Conservation (phyloP, 1,139 yeast species). For the Geotrichum restrictum region DNA sequence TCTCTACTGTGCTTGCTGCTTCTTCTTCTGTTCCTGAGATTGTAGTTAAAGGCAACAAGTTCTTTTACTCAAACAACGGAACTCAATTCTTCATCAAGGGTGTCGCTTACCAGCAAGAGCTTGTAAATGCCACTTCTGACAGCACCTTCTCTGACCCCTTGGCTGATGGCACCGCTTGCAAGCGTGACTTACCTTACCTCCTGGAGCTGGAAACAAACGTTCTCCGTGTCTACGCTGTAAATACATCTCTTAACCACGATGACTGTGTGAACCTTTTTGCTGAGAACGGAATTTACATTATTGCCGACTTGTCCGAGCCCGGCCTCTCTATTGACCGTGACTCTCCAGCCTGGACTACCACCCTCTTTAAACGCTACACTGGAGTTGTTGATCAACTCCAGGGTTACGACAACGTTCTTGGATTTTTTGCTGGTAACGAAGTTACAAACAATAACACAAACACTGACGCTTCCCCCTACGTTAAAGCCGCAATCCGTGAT, state of each 20-base stretch:
- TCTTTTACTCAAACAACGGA: conserved; percentile 74
- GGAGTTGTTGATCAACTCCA: conserved; percentile 78
- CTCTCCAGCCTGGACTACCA: conserved; percentile 69
- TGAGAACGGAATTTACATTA: conserved; percentile 84
- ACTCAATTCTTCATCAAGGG: conserved; percentile 80
- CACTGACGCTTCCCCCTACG: conserved; percentile 64
- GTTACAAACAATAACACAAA: conserved; percentile 75
- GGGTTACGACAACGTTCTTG: conserved; percentile 77
- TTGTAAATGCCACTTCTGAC: conserved; percentile 50
- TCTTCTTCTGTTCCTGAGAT: conserved; percentile 32
- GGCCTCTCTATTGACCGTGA: conserved; percentile 70
- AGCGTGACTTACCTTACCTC: conserved; percentile 68
- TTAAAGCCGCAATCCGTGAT: conserved; percentile 82
- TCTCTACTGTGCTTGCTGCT: conserved; percentile 24
- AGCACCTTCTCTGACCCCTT: conserved; percentile 63
- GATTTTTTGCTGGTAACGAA: conserved; percentile 94
- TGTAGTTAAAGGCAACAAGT: conserved; percentile 49
- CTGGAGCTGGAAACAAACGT: conserved; percentile 78
- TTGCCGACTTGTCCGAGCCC: conserved; percentile 90
- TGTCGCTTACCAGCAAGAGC: conserved; percentile 76
- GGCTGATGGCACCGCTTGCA: conserved; percentile 61
- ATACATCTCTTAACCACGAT: conserved; percentile 76
- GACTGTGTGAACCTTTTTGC: conserved; percentile 87
- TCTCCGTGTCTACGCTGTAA: conserved; percentile 80
- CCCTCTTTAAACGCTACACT: conserved; percentile 45